Evolutionary conservation across 768 basidiomycete genomes (phyloP).

Genomic region (Rhodotorula taiwanensis): DNA sequence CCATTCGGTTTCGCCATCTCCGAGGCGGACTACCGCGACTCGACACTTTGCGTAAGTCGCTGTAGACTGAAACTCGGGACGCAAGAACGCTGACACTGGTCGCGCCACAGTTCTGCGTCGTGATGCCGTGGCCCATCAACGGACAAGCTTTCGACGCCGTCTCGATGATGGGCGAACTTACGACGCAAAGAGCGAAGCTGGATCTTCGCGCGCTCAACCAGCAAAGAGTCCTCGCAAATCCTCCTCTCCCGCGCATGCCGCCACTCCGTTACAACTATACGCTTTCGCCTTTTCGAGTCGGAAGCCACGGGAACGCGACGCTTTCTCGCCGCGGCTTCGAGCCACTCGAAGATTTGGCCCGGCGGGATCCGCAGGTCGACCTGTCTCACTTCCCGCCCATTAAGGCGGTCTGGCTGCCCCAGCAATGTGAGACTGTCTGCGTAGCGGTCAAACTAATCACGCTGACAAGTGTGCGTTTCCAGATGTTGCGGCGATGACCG

Average conservation of each 20-base stretch:
- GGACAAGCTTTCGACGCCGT: slow-evolving; percentile 10
- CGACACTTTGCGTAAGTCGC: background rate
- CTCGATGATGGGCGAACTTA: background rate
- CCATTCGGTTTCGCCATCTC: background rate
- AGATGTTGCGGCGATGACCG: background rate
- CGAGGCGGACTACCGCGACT: background rate
- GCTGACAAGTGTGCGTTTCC: no score
- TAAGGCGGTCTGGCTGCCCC: slow-evolving; percentile 5
- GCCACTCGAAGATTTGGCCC: background rate
- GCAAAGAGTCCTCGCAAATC: background rate
- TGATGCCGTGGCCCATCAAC: slow-evolving; percentile 6
- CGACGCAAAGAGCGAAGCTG: background rate
- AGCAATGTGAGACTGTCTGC: background rate
- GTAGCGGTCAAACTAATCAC: no score
- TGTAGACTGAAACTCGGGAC: accelerated
- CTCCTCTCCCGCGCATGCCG: background rate
- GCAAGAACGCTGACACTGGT: background rate
- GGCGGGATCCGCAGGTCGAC: background rate
- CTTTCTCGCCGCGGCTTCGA: background rate
- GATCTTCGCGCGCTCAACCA: background rate
- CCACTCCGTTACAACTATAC: background rate
- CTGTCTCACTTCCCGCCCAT: background rate
- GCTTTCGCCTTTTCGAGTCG: background rate
- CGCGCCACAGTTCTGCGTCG: background rate
- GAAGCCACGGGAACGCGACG: background rate